Percentiles rank a stretch among this genome's conserved stretches.
Evolutionary conservation across 768 basidiomycete genomes (phyloP).

Genomic region (Leccinum pellstonianum): DNA sequence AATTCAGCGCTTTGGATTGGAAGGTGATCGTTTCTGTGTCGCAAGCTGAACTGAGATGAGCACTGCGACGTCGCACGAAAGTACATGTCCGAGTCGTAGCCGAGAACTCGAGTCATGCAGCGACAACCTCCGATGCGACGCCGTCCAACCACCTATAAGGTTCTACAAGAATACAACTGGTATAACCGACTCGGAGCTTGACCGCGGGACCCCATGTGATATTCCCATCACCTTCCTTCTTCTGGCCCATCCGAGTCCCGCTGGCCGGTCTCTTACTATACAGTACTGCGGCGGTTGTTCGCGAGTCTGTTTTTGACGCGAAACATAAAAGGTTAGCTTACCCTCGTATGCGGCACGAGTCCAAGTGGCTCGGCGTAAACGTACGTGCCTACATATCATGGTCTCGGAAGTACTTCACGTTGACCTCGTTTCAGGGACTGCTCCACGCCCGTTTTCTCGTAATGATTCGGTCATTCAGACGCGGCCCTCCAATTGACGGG

Average conservation of each 20-base stretch:
- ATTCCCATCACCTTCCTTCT: conserved; percentile 6
- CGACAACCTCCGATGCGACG: background rate
- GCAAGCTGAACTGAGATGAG: background rate
- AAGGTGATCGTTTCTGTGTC: background rate
- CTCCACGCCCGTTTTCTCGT: conserved; percentile 31
- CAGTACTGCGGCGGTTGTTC: background rate
- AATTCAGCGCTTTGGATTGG: background rate
- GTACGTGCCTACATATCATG: conserved; percentile 8
- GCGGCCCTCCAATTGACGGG: conserved; percentile 30
- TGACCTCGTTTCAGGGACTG: conserved; percentile 29
- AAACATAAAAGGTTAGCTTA: conserved; percentile 5
- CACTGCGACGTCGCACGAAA: background rate
- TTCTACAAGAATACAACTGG: background rate
- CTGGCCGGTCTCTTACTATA: background rate
- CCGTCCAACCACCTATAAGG: background rate
- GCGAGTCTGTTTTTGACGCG: conserved; percentile 2
- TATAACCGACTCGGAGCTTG: background rate
- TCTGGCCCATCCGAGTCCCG: background rate
- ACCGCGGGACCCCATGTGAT: background rate
- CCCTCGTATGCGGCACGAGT: conserved; percentile 2
- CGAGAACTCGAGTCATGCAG: background rate
- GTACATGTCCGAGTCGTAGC: background rate
- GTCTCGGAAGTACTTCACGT: conserved; percentile 14
- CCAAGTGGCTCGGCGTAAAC: conserved; percentile 6
- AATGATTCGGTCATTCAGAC: conserved; percentile 34